These are phyloP conservation scores for Salix koriyanagi DNA, from an alignment of 345 rosid species.

Conservation along the genomic window DNA sequence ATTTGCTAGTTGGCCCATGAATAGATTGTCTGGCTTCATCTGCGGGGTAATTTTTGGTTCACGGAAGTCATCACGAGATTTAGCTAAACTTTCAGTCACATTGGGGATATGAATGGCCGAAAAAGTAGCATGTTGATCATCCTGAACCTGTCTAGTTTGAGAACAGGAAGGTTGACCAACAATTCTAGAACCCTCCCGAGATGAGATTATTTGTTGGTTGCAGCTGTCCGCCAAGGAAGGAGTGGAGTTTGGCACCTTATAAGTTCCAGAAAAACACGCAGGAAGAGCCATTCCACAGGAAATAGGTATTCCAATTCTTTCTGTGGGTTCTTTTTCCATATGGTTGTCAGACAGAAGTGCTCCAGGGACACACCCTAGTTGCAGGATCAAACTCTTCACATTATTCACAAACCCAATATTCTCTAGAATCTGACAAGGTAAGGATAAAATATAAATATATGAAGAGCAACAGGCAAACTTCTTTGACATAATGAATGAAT, in stretches of 20 bases:
- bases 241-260: constrained; percentile 29
- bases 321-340: constrained; percentile 36
- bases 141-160: constrained; percentile 19
- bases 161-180: constrained; percentile 22
- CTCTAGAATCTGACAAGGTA: constrained; percentile 69
- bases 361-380: constrained; percentile 70
- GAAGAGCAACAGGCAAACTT: neutral
- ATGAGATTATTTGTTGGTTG: constrained; percentile 44
- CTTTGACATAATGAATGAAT: constrained; percentile 4
- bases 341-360: constrained; percentile 57
- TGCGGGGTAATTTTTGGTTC: constrained; percentile 14
- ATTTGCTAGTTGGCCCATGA: constrained; percentile 14
- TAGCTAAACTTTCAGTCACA: constrained; percentile 10
- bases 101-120: constrained; percentile 20
- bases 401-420: constrained; percentile 69
- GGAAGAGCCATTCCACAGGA: constrained; percentile 35
- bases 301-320: constrained; percentile 43
- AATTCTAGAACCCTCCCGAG: constrained; percentile 23
- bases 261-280: constrained; percentile 25
- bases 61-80: constrained; percentile 1
- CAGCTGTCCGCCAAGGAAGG: constrained; percentile 27
- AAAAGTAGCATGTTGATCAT: constrained; percentile 18
- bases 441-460: constrained; percentile 2
- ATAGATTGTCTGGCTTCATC: constrained; percentile 10
- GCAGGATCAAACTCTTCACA: constrained; percentile 67